phyloP scores from a whole-genome alignment of 257 asterid species.

The Nicotiana attenuata region DNA sequence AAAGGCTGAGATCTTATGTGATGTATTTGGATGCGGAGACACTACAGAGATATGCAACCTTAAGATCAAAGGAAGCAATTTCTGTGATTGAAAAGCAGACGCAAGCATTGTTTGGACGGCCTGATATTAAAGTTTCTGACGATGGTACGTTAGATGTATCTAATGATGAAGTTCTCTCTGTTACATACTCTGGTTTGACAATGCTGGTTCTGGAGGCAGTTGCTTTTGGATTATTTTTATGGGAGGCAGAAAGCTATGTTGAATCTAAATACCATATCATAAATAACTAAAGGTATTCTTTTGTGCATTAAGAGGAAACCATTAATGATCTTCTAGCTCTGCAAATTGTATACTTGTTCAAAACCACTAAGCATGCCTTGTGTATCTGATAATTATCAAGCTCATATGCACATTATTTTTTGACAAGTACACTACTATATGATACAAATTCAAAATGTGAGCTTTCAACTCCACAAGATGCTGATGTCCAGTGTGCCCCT shows the following conservation, averaged over 20 bases:
- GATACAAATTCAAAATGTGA: not conserved
- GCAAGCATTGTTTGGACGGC: slow-evolving; percentile 83
- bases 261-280: slow-evolving; percentile 66
- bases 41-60: slow-evolving; percentile 77
- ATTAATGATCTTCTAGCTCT: not conserved
- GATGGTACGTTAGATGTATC: slow-evolving; percentile 67
- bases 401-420: not conserved
- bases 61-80: slow-evolving; percentile 79
- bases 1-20: slow-evolving; percentile 70
- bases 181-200: slow-evolving; percentile 68
- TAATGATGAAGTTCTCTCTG: slow-evolving; percentile 57
- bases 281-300: slow-evolving; percentile 33
- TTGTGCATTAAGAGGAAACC: not conserved
- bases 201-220: slow-evolving; percentile 86
- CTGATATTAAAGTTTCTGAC: slow-evolving; percentile 57
- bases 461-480: not conserved
- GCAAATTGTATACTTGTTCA: not conserved
- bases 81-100: slow-evolving; percentile 87
- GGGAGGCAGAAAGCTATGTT: slow-evolving; percentile 77
- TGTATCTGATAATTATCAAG: not conserved
- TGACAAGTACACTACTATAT: not conserved
- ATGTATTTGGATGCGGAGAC: slow-evolving; percentile 92
- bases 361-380: not conserved
- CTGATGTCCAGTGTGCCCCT: slow-evolving; percentile 42
- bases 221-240: slow-evolving; percentile 79